Base-by-base conservation (phyloP, 2,329 filamentous ascomycete species). In the Davidsoniella australis region DNA sequence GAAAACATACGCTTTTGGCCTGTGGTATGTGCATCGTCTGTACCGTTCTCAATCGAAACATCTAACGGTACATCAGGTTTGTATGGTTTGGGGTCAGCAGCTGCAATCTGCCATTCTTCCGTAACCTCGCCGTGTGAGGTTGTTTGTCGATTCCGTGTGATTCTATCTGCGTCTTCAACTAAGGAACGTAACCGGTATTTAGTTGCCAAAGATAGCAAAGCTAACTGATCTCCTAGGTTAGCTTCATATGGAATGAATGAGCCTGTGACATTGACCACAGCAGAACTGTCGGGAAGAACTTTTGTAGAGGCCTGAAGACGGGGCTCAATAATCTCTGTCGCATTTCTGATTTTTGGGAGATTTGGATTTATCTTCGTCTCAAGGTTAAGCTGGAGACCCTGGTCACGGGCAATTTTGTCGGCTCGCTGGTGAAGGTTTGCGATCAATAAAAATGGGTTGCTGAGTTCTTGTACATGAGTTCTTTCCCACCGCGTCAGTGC, bases 61-160 rank as follows among this genome's bases (percentile, higher is more conserved):
- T 40, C 44, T 2, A 42, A 17, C 12, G 46, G 16, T 17, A 36
- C 47, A 64, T 63, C 9, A 6, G 38, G 29, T 24, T 43, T 50
- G 40, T 44, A 50, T 23, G 61, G 67, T 59, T 63, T 70, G 53
- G 69, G 59, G 50, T 67, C 75, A 57, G 61, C 72, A 4, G 85
- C 85, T 43, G 86, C 72, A 56, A 84, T 77, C 17, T 72, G 64
- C 77, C 87, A 91, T 49, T 88, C 84, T 8, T 75, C 69, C 2
- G 86, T 84, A 5, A 94, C 70, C 29, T 80, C 68, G 1, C 88
- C 89, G 61, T 94, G 82, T 2, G 87, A 85, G 17, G 82, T 84
- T 53, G 73, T 78, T 59, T 85, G 82, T 48, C 89, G 77, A 52
- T 76, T 82, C 52, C 72, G 71, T 2, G 85, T 76, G 42, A 94